Evolutionary conservation across 2,329 filamentous ascomycete genomes (phyloP).

Genomic region (Fusarium sp.): DNA sequence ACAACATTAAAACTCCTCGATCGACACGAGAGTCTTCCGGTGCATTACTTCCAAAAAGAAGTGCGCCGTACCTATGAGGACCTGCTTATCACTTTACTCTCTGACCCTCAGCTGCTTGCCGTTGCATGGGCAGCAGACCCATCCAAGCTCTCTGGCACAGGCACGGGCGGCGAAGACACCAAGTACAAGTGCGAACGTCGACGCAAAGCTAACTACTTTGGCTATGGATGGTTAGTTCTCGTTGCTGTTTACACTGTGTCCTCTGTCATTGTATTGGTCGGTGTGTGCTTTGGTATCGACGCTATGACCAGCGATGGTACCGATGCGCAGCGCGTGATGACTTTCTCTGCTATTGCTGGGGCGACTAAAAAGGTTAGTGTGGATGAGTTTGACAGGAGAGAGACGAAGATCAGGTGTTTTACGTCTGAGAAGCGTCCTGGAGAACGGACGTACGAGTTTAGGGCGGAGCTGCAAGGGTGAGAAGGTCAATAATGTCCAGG

Average conservation of each 20-base stretch:
- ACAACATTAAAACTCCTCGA: slow-evolving; percentile 28
- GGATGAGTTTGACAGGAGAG: slow-evolving; percentile 18
- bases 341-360: slow-evolving; percentile 34
- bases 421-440: slow-evolving; percentile 12
- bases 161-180: neutral
- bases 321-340: slow-evolving; percentile 26
- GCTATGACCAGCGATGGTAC: slow-evolving; percentile 32
- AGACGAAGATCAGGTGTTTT: slow-evolving; percentile 32
- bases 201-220: slow-evolving; percentile 25
- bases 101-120: slow-evolving; percentile 32
- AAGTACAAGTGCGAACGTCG: slow-evolving; percentile 26
- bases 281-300: slow-evolving; percentile 27
- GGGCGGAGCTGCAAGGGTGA: no score
- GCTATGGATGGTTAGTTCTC: slow-evolving; percentile 24
- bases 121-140: slow-evolving; percentile 38
- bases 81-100: slow-evolving; percentile 33
- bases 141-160: slow-evolving; percentile 20
- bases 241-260: slow-evolving; percentile 20
- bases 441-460: slow-evolving; percentile 19
- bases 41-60: slow-evolving; percentile 13
- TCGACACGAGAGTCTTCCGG: slow-evolving; percentile 20
- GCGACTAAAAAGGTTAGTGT: slow-evolving; percentile 35
- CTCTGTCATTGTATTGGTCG: slow-evolving; percentile 20
- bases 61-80: slow-evolving; percentile 27
- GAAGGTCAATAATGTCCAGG: no score